Conservation (phyloP, 257 asterid species). For the Fraxinus excelsior region DNA sequence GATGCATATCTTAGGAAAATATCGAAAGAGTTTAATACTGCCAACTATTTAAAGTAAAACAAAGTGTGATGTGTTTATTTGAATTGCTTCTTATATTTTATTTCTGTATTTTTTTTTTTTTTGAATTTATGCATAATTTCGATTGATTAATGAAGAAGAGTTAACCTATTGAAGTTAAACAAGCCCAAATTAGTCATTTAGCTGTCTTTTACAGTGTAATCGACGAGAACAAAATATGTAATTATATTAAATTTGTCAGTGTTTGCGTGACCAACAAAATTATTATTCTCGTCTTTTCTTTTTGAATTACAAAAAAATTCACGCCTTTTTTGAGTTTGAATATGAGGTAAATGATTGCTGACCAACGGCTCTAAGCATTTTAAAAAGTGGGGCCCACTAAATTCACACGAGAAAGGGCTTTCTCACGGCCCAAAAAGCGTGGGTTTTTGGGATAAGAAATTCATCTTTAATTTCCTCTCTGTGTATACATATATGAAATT, state of each 20-base stretch:
- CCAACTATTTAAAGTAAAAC: no score
- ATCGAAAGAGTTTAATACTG: no score
- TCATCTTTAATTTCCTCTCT: no score
- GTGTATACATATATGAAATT: no score
- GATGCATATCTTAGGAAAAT: no score
- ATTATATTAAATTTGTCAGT: no score
- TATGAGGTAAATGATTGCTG: conserved; percentile 52
- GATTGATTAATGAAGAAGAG: background rate
- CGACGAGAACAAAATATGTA: background rate
- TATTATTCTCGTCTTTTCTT: background rate
- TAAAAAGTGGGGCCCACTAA: conserved; percentile 30
- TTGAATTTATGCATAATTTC: background rate
- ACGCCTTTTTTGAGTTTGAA: conserved; percentile 36
- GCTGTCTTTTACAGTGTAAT: background rate
- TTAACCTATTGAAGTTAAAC: background rate
- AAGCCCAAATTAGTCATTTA: background rate
- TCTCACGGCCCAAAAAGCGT: conserved; percentile 26
- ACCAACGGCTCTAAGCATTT: conserved; percentile 49
- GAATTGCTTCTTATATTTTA: background rate
- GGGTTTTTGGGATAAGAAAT: no score
- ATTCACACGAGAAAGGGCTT: conserved; percentile 23
- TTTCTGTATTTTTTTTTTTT: no score
- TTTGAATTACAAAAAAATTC: background rate
- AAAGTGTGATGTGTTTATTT: no score
- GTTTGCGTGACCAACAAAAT: background rate